Evolutionary conservation across 1,139 yeast species (phyloP).

Genomic region (Suzukiozyma palmioleophila): DNA sequence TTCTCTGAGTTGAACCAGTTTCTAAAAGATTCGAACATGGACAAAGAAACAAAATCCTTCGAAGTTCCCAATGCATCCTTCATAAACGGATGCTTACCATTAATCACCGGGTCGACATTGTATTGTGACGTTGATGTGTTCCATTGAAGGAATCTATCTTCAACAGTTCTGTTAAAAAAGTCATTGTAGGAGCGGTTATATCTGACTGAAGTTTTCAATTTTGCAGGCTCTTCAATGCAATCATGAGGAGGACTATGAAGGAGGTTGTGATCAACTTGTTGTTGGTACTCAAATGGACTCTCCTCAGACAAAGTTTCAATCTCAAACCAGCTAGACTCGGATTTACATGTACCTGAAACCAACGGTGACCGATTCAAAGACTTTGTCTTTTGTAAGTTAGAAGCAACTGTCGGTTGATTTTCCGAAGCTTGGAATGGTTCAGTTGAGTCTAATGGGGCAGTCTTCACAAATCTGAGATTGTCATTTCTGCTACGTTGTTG

Average conservation of each 20-base stretch:
- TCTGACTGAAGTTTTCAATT: conserved; percentile 10
- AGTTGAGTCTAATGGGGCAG: not conserved
- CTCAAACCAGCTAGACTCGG: conserved; percentile 9
- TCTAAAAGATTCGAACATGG: conserved; percentile 8
- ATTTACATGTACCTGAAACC: not conserved
- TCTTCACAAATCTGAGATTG: not conserved
- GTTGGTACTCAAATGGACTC: conserved; percentile 5
- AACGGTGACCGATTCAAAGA: too few species aligned
- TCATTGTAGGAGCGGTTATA: conserved; percentile 19
- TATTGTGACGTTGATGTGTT: conserved; percentile 46
- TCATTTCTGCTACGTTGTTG: not conserved
- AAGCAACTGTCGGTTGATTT: too few species aligned
- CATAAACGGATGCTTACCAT: conserved; percentile 37
- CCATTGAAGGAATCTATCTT: conserved; percentile 50
- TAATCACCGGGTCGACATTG: conserved; percentile 27
- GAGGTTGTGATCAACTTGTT: conserved; percentile 4
- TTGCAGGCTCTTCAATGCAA: not conserved
- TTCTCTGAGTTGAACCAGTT: conserved; percentile 9
- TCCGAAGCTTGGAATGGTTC: too few species aligned
- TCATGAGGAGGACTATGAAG: conserved; percentile 10
- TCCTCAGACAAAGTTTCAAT: conserved; percentile 9
- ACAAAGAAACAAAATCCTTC: not conserved
- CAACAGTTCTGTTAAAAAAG: conserved; percentile 41
- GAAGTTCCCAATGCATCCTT: conserved; percentile 1
- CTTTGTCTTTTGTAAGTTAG: too few species aligned